Conservation (phyloP, 305 asterid species). For the Withania somnifera region DNA sequence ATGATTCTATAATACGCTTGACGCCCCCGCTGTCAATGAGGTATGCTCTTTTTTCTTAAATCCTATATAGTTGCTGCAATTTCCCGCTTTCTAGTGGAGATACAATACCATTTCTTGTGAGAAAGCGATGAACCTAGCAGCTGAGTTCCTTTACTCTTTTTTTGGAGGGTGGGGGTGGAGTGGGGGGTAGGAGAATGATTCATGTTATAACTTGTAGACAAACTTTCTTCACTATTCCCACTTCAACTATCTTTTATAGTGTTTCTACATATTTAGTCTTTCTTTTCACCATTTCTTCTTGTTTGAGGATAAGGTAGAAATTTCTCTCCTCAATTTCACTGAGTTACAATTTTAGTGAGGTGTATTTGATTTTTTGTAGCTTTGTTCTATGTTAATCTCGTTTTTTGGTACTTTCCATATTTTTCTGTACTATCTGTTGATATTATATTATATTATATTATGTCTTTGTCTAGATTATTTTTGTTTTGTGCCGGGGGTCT, state of each 20-base stretch:
- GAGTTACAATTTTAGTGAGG: too few relatives aligned
- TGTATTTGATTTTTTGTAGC: too few relatives aligned
- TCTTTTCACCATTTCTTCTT: background rate
- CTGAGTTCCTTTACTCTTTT: too few relatives aligned
- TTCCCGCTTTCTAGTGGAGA: background rate
- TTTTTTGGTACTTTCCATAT: too few relatives aligned
- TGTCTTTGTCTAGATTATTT: too few relatives aligned
- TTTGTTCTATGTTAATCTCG: too few relatives aligned
- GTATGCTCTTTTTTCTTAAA: conserved; percentile 15
- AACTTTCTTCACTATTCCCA: background rate
- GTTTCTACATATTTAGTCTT: background rate
- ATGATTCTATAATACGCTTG: conserved; percentile 65
- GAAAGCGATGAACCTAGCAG: background rate
- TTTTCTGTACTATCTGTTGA: too few relatives aligned
- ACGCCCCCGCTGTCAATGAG: conserved; percentile 87
- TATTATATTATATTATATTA: too few relatives aligned
- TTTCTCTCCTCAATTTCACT: background rate
- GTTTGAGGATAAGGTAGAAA: background rate
- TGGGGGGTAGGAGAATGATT: background rate
- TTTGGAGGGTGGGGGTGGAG: too few relatives aligned
- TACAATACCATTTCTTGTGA: background rate
- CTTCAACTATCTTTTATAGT: background rate
- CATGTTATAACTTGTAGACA: background rate
- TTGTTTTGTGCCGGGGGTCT: too few relatives aligned
- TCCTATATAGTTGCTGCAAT: background rate